A percentile compares a stretch with the other conserved stretches of the same genome.
phyloP scores from a whole-genome alignment of 352 stramenopile genomes.

The Pythium volutum region DNA sequence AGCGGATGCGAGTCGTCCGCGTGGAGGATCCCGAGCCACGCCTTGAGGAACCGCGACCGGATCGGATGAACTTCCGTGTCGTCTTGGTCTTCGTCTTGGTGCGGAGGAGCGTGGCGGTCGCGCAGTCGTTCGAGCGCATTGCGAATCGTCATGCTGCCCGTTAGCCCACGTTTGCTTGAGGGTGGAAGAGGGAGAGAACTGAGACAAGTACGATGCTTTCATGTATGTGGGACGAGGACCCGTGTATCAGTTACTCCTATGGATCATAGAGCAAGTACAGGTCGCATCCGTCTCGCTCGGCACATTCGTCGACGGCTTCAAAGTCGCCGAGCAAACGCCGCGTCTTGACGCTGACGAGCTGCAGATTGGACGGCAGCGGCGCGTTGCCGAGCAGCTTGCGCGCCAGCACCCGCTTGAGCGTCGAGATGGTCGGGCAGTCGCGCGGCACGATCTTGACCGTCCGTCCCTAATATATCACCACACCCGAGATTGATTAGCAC shows the following conservation, averaged over 20 bases:
- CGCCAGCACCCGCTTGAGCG: conserved; percentile 21
- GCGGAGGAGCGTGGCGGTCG: neutral
- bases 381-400: conserved; percentile 14
- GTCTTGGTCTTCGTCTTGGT: neutral
- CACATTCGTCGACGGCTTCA: conserved; percentile 18
- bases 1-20: conserved; percentile 22
- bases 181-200: neutral
- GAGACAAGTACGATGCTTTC: neutral
- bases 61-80: conserved; percentile 6
- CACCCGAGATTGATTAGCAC: no score
- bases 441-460: neutral
- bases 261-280: conserved; percentile 26
- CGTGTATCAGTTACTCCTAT: neutral
- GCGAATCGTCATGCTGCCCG: conserved; percentile 13
- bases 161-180: no score
- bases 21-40: conserved; percentile 24
- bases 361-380: conserved; percentile 19
- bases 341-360: conserved; percentile 17
- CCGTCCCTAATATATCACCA: no score
- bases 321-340: conserved; percentile 22
- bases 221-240: conserved; percentile 19
- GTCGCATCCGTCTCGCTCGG: conserved; percentile 15
- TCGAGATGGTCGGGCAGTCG: conserved; percentile 12
- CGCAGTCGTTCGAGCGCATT: conserved; percentile 2
- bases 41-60: conserved; percentile 20